Conservation (phyloP, 495 filamentous ascomycete species). For the Hypoxylon subgilvum region DNA sequence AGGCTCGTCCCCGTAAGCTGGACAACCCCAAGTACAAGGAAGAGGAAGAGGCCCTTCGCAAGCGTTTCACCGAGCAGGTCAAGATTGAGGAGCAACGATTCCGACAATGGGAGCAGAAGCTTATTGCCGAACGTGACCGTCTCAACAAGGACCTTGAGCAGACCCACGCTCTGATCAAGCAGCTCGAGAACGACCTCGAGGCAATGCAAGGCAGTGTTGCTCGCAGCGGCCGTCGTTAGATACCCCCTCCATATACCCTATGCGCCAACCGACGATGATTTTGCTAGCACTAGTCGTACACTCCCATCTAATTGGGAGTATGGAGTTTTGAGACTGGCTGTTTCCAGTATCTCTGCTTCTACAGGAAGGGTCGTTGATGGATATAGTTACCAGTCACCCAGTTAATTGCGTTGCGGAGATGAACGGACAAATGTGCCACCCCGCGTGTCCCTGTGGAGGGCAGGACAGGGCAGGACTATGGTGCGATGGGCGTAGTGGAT, state of each 20-base stretch:
- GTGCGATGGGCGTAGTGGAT: conserved; percentile 3
- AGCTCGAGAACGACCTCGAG: conserved; percentile 91
- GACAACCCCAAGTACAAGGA: conserved; percentile 99
- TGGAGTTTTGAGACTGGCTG: conserved; percentile 34
- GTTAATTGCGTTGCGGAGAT: conserved; percentile 10
- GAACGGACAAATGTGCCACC: conserved; percentile 13
- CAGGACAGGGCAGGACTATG: background rate
- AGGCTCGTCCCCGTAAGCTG: conserved; percentile 93
- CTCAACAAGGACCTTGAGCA: conserved; percentile 99
- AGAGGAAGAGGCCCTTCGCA: conserved; percentile 95
- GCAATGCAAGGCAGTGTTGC: conserved; percentile 88
- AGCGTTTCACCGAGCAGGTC: conserved; percentile 99
- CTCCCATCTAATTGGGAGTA: conserved; percentile 34
- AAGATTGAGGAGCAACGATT: conserved; percentile 99
- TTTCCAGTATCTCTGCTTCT: conserved; percentile 22
- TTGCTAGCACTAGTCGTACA: conserved; percentile 28
- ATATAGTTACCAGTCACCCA: conserved; percentile 34
- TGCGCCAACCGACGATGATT: conserved; percentile 30
- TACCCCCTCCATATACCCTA: conserved; percentile 20
- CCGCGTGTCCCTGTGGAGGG: conserved; percentile 3
- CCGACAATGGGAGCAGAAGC: conserved; percentile 99
- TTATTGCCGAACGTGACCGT: conserved; percentile 95
- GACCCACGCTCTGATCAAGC: conserved; percentile 97
- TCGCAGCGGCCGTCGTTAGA: conserved; percentile 93
- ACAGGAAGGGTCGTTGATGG: conserved; percentile 21